These are phyloP conservation scores for Neofusicoccum cordaticola DNA, from an alignment of 2,329 filamentous ascomycete species.

Conservation along the genomic window DNA sequence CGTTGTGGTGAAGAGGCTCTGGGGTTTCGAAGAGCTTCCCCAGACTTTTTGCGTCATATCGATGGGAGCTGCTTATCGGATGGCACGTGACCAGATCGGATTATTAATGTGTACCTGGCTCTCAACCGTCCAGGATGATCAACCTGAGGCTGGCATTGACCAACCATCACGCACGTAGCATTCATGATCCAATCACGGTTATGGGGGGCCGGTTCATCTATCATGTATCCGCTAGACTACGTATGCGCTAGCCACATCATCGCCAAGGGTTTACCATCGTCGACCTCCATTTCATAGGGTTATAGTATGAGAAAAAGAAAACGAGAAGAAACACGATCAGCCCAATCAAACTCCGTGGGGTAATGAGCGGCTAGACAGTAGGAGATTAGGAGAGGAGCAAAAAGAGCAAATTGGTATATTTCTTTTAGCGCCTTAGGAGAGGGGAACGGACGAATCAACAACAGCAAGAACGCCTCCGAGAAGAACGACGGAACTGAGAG, in stretches of 20 bases:
- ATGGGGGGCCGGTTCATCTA: slow-evolving; percentile 4
- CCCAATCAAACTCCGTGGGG: neutral
- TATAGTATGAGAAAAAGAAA: neutral
- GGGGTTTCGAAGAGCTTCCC: slow-evolving; percentile 9
- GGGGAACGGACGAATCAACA: slow-evolving; percentile 14
- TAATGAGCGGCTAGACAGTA: slow-evolving; percentile 11
- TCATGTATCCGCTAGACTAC: slow-evolving; percentile 14
- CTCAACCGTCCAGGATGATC: neutral
- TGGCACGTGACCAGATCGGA: neutral
- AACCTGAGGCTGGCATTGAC: neutral
- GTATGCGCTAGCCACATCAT: slow-evolving; percentile 12
- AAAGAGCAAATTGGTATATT: slow-evolving; percentile 43
- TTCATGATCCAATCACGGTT: neutral
- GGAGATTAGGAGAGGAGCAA: neutral
- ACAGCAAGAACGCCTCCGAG: slow-evolving; percentile 3
- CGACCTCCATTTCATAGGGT: slow-evolving; percentile 10
- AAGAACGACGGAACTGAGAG: slow-evolving; percentile 21
- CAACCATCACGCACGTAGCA: neutral
- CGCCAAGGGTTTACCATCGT: neutral
- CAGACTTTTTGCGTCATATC: slow-evolving; percentile 14
- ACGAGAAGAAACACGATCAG: neutral
- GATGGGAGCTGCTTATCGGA: neutral
- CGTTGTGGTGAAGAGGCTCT: neutral
- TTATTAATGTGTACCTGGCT: neutral
- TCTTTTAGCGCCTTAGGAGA: slow-evolving; percentile 37